A percentile compares a stretch with the other conserved stretches of the same genome.
These are phyloP conservation scores for Saturnispora quitensis DNA, from an alignment of 805 yeast species.

Conservation along the genomic window DNA sequence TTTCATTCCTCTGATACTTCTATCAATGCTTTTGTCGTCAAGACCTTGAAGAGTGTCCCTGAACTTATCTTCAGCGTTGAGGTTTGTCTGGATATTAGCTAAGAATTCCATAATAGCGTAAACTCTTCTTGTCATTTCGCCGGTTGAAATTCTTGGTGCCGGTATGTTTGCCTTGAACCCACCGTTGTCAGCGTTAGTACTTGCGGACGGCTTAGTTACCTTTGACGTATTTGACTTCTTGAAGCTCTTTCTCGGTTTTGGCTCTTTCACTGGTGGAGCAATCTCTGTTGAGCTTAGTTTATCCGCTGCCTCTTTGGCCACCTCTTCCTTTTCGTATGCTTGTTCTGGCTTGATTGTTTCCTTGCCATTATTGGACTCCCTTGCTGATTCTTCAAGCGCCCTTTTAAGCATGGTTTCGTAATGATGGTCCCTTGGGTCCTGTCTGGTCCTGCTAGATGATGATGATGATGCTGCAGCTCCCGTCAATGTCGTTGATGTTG, in stretches of 20 bases:
- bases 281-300: not conserved
- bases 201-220: slow-evolving; percentile 20
- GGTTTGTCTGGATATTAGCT: slow-evolving; percentile 76
- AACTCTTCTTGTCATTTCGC: slow-evolving; percentile 81
- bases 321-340: not conserved
- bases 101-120: slow-evolving; percentile 88
- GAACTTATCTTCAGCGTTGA: slow-evolving; percentile 62
- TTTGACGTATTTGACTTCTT: not conserved
- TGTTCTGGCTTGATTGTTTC: slow-evolving; percentile 19
- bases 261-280: not conserved
- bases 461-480: not conserved
- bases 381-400: slow-evolving; percentile 50
- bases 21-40: slow-evolving; percentile 18
- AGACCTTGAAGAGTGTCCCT: slow-evolving; percentile 29
- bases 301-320: not conserved
- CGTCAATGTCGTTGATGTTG: not conserved
- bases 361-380: slow-evolving; percentile 27
- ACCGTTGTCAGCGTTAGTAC: slow-evolving; percentile 29
- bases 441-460: slow-evolving; percentile 4
- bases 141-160: slow-evolving; percentile 59
- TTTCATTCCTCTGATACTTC: slow-evolving; percentile 28
- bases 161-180: slow-evolving; percentile 78
- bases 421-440: slow-evolving; percentile 24
- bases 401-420: slow-evolving; percentile 30
- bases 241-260: not conserved